These are phyloP conservation scores for Dactylellina drechsleri DNA, from an alignment of 2,329 filamentous ascomycete species.

Conservation along the genomic window DNA sequence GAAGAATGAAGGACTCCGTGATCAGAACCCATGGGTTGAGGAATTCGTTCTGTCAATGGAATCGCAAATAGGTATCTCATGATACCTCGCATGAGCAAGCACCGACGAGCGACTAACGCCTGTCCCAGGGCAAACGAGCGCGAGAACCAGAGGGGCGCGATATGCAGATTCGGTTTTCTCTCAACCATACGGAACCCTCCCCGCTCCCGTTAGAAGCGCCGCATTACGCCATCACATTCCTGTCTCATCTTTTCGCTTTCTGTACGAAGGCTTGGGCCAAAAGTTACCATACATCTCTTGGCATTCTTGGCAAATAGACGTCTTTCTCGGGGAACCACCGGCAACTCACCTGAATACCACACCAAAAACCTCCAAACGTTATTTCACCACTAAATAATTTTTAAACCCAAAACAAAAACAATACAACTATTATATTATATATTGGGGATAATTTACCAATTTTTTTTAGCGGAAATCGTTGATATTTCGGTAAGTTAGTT, in stretches of 20 bases:
- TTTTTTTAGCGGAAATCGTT: too few relatives aligned
- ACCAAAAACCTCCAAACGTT: too few relatives aligned
- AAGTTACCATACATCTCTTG: too few relatives aligned
- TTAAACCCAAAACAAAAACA: too few relatives aligned
- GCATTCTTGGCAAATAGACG: too few relatives aligned
- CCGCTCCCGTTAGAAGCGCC: constrained; percentile 52
- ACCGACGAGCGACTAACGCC: not conserved
- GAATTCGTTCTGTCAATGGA: constrained; percentile 39
- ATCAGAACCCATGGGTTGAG: constrained; percentile 25
- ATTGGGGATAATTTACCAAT: too few relatives aligned
- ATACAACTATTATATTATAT: too few relatives aligned
- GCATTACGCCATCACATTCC: constrained; percentile 55
- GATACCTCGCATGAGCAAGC: constrained; percentile 13
- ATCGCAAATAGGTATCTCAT: constrained; percentile 48
- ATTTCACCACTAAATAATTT: too few relatives aligned
- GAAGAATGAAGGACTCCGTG: not conserved
- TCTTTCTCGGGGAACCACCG: too few relatives aligned
- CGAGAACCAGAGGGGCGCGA: constrained; percentile 19
- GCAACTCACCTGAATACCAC: too few relatives aligned
- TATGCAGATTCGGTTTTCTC: constrained; percentile 39
- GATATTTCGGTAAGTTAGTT: too few relatives aligned
- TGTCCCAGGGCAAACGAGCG: constrained; percentile 2
- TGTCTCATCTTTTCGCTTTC: constrained; percentile 50
- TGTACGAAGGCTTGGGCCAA: too few relatives aligned
- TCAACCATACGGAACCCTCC: constrained; percentile 53